These are phyloP conservation scores for Hypholoma fasciculare DNA, from an alignment of 768 basidiomycete species.

Conservation along the genomic window DNA sequence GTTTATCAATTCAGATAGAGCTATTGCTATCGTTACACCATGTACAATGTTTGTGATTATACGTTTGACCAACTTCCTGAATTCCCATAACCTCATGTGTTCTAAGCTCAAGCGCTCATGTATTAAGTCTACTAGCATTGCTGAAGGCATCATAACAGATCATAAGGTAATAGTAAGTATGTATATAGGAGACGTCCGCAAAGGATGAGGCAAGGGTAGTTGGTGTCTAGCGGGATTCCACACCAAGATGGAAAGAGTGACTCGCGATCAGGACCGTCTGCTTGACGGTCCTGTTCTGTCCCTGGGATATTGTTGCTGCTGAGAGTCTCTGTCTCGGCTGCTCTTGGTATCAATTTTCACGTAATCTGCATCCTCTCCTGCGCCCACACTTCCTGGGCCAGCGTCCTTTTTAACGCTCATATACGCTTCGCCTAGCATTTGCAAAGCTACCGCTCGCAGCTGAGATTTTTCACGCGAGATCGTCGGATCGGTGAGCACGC, in stretches of 20 bases:
- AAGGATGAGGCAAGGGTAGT: neutral
- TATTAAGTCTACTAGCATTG: too few relatives aligned
- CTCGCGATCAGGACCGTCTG: too few relatives aligned
- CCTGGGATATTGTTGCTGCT: neutral
- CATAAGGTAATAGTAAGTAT: neutral
- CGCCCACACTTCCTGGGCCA: constrained; percentile 6
- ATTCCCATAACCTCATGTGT: too few relatives aligned
- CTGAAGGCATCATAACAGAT: constrained; percentile 13
- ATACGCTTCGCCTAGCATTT: constrained; percentile 83
- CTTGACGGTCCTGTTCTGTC: too few relatives aligned
- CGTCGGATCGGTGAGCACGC: constrained; percentile 61
- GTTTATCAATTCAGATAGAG: too few relatives aligned
- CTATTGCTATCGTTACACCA: too few relatives aligned
- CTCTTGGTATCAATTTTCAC: constrained; percentile 77
- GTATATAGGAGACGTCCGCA: neutral
- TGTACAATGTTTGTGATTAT: too few relatives aligned
- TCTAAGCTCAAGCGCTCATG: too few relatives aligned
- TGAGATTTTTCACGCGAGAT: constrained; percentile 59
- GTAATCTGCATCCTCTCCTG: constrained; percentile 71
- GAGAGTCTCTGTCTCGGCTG: constrained; percentile 45
- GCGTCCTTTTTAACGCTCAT: constrained; percentile 67
- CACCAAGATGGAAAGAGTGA: too few relatives aligned
- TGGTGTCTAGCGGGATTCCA: neutral
- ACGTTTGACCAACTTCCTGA: too few relatives aligned
- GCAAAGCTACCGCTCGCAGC: constrained; percentile 78